Base-by-base conservation (phyloP, 2,329 filamentous ascomycete genomes). In the Cytospora paraplurivora region DNA sequence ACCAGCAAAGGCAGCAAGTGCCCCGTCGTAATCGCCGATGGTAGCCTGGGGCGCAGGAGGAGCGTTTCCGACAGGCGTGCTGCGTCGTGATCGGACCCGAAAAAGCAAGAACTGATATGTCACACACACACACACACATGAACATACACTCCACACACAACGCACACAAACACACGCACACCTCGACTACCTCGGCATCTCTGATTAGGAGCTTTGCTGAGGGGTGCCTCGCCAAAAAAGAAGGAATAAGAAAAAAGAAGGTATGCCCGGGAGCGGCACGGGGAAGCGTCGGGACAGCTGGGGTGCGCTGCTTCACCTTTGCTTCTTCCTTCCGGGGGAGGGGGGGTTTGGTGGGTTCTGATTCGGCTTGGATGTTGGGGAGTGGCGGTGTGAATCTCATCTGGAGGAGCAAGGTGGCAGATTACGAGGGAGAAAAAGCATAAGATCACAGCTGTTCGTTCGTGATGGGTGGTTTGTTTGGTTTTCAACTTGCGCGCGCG, bases 11-110 rank as follows among this genome's bases (percentile, higher is more conserved):
- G 60, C 58, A 66, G 62, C 57, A 64, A 62, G 41, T 56, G 53
- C 21, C 49, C 61, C 19, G 59, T 66, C 17, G 55, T 66, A n/a
- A 62, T 66, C 21, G 65, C 62, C 6, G 62, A 66, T 49, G 65
- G 65, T 1, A 66, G 64, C 62, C 38, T 19, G n/a, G 41, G 41
- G n/a, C 41, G 41, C 41, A 19, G 17, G 41, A 19, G 41, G 47
- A 57, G 56, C 33, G 50, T 47, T 21, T 33, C 62, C 19, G 62
- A 63, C 33, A 59, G 37, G 50, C 58, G 51, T 12, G 4, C 27
- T 27, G 44, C n/a, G 44, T 21, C 44, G n/a, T 47, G 44, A 47
- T 7, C 8, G 35, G 12, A 10, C 35, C 8, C 6, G 3, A 13
- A 13, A 8, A 37, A 13, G 35, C 35, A 37, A 8, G 7, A 8